Evolutionary conservation across 108 stramenopile genomes (phyloP), one percentile per base, ranked within the genome.

Genomic region (Cyclotella cryptica): DNA sequence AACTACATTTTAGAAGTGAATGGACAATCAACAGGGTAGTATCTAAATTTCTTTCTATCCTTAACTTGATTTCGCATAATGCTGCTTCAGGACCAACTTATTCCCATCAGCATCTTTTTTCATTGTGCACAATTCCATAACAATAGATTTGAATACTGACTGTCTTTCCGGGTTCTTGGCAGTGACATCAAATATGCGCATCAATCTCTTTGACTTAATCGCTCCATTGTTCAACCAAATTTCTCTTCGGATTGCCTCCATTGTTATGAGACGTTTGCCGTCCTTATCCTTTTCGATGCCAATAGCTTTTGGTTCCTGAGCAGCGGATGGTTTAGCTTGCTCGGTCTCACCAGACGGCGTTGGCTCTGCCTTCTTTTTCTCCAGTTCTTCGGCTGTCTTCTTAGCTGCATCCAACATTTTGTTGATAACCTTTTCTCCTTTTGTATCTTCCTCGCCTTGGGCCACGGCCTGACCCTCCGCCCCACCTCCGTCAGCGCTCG

Each of bases 71-170:
- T 90, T 90, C 26, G 87, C 72, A 77, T 95, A 95, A 65, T 95
- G 93, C 63, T 90, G 93, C 70, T 95, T 95, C 83, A 95, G 74
- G 13, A 95, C 89, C 66, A 95, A 66, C 84, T 90, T 85, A 39
- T 84, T 80, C 61, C 91, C 91, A 45, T 85, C 81, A 2, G 86
- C 79, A 83, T 92, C 91, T 30, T 84, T 82, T 57, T 85, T 77
- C 75, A 92, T 84, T 13, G 82, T 95, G 64, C 93, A 95, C 24
- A 95, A 74, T 68, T 95, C 93, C 66, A 84, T 84, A 29, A 92
- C 83, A 54, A 88, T 77, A 18, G 77, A 70, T 44, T 78, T 82
- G 76, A 95, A 92, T 46, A 80, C 53, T 4, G 78, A 68, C 60
- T 84, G 80, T 49, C 93, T 81, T 58, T 90, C 91, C 0, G 81